Evolutionary conservation across 805 yeast genomes (phyloP), one percentile per base, ranked within the genome.

Genomic region (Gaillardinia entomophila): DNA sequence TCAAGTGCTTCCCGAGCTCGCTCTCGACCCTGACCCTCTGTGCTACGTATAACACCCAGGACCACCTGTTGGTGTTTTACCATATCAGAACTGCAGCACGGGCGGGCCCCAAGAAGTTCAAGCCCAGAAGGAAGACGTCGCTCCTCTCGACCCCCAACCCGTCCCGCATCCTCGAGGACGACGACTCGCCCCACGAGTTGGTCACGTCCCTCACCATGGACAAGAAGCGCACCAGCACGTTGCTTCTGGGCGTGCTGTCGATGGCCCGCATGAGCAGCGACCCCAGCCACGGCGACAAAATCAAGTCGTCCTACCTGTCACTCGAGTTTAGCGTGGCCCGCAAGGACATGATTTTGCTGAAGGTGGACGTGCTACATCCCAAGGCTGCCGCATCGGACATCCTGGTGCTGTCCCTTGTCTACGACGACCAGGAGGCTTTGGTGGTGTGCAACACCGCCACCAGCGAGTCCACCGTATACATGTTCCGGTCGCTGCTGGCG

Each of bases 261-360:
- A 62, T 68, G 32, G 73, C 68, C 8, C 48, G 72, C 36, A 64
- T 66, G 70, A 65, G 65, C 4, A 55, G 66, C 4, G 71, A 60
- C 26, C 37, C 57, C 15, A 55, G 58, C 3, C 49, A 47, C 24
- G 37, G 53, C 4, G 62, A 57, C 13, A 38, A 42, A 3, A 25
- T 49, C 11, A 37, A 41, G 30, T 15, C 37, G 8, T 19, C 33
- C 16, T 32, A 30, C 8, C 32, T 34, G 12, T 37, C 39, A 11
- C 34, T 51, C 35, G 76, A 66, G 23, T 40, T 55, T 4, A 50
- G 60, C 4, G 42, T 51, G 4, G 51, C 75, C 15, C 60, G 77
- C 25, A 84, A 82, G 43, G 95, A 86, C 51, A 69, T 81, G 46
- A 78, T 81, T n/a, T 58, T 85, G 38, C 76, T 88, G 0, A 74